Evolutionary conservation across 768 basidiomycete genomes (phyloP), one percentile per base, ranked within the genome.

Genomic region (Mycena floridula): DNA sequence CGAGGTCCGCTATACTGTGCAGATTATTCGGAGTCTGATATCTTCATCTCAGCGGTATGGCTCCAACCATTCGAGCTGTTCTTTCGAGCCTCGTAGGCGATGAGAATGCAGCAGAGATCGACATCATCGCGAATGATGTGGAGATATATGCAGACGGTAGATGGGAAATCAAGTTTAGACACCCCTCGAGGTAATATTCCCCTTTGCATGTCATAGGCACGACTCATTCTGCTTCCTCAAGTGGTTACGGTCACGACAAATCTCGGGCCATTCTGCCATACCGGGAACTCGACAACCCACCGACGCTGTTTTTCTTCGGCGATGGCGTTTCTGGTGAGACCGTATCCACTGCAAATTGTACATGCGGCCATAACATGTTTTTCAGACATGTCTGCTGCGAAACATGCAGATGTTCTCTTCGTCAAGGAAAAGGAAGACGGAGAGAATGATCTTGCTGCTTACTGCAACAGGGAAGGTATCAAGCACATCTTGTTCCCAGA

Each of bases 231-330:
- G 13, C 12, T 40, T 37, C 42, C 48, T 36, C 40, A 41, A 91
- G 90, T 55, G 81, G 77, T 1, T 97, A 77, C 55, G 96, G 96
- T 0, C 96, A 99, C 60, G 96, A 99, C 66, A 99, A 99, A 67
- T 91, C 88, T 6, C 85, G 84, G 53, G 91, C 95, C 2, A 97
- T 98, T 54, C 68, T 94, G 25, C 94, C 90, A 0, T 99, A 97
- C 66, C 73, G 82, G n/a, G 66, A 71, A 32, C 72, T 94, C 35
- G 53, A 68, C 5, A 59, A 78, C 38, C 79, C 82, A 4, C 95
- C 96, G 2, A 82, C 77, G 2, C 69, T 95, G 8, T 95, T 99
- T 67, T 99, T 96, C 78, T 94, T 96, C 51, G 96, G 96, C 0
- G 96, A 99, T 60, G 96, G 96, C 25, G 96, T 96, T 40, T 93